Evolutionary conservation across 805 yeast species (phyloP), one percentile per base, ranked within the genome.

Genomic region (Kodamaea lidongshanica): DNA sequence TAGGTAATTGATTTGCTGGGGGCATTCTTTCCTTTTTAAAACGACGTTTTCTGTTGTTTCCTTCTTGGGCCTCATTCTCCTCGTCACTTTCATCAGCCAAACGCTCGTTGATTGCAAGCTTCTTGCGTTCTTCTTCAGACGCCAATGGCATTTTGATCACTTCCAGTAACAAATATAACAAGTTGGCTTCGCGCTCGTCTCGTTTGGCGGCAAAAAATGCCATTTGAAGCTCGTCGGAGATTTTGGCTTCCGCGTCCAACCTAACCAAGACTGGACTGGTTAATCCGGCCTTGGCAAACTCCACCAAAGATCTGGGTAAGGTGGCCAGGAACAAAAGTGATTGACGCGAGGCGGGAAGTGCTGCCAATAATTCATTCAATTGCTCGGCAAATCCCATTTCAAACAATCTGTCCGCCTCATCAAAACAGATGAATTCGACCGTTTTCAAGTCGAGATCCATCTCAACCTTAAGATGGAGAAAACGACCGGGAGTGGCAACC

Each of bases 401-500:
- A 49, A 89, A 89, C 48, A 89, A 70, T 53, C 97, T 72, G 66
- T 89, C 98, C 19, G 97, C 97, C 64, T 89, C 98, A 60, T 89
- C 98, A 53, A 89, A 89, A 1, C 88, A 95, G 25, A 88, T 81
- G 49, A 83, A 89, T 53, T 92, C 95, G 11, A 92, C 75, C 2
- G 85, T 71, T 41, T 72, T 74, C 56, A 92, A 67, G 49, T 86
- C 94, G 32, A 92, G 64, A 38, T 74, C 74, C 99, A 92, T 92
- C 61, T 92, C 99, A 16, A 89, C 88, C 54, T 89, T 85, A 52
- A 92, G 71, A 70, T 92, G 99, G 58, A 89, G 59, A 48, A 92
- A 92, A 57, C 99, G 73, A 55, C 99, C 99, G 0, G 99, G 99
- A 0, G 98, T 92, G 12, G 97, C 97, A 35, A 92, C 79, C 22